Base-by-base conservation (phyloP, 2,329 filamentous ascomycete species). In the Lecanoromycetidae sp. region DNA sequence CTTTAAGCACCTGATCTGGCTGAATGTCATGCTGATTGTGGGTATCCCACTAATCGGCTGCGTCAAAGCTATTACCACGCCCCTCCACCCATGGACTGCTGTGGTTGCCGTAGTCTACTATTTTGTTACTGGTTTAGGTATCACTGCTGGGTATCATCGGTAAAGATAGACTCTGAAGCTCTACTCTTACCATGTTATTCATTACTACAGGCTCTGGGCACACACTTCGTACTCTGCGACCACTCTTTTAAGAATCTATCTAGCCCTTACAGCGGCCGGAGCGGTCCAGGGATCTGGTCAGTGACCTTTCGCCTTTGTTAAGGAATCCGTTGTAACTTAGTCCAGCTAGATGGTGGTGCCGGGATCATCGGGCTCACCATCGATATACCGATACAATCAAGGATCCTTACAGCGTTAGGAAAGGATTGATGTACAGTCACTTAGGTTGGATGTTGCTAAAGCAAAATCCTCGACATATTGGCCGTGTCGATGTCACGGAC, bases 1-100 rank as follows among this genome's bases (percentile, higher is more conserved):
- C 84, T 80, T 87, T 69, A 82, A 88, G 70, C 87, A 94, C 63
- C 76, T 94, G 71, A 87, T 94, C 75, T 94, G 87, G 87, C 75
- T 94, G 56, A 94, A 94, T 66, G 80, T 85, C 53, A 75, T 73
- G 52, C 76, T 94, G 63, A 90, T 94, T 62, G 66, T 93, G 55
- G 72, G 82, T 56, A 75, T 94, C 37, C 87, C 88, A 34, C 52
- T 88, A 39, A 71, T 76, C 49, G 87, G 87, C 53, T 75, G 82
- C 61, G 66, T 91, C 57, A 75, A 78, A 46, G 75, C 87, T 43
- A 79, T 84, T 67, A 94, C 82, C 80, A 82, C 86, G 37, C 85
- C 86, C 47, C 69, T 90, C 27, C 71, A 77, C 41, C 65, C 72
- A 54, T 78, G 85, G 66, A 93, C 86, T 2, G 75, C 78, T 53